These are phyloP conservation scores for Magnaporthales sp. DNA, from an alignment of 2,329 filamentous ascomycete genomes.

Conservation along the genomic window DNA sequence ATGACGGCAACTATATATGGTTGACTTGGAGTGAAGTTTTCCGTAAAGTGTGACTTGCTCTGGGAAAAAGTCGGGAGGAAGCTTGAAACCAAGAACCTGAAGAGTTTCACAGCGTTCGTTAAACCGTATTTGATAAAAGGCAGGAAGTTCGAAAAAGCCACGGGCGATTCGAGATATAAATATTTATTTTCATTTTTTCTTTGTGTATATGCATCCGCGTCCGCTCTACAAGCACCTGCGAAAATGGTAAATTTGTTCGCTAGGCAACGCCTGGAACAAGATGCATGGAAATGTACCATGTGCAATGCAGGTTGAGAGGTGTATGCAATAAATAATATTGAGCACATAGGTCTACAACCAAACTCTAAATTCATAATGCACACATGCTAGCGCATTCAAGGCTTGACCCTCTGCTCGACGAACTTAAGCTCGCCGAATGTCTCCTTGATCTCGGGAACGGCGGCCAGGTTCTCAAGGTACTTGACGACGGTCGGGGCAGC, in stretches of 20 bases:
- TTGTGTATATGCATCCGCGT: background rate
- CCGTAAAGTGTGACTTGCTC: too few species aligned
- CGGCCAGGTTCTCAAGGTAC: slow-evolving; percentile 22
- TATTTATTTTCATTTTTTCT: background rate
- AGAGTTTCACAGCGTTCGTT: too few species aligned
- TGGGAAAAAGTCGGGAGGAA: too few species aligned
- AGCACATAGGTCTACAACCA: background rate
- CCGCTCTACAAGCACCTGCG: background rate
- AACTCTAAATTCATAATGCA: background rate
- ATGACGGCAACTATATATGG: too few species aligned
- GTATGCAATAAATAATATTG: background rate
- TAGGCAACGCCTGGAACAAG: background rate
- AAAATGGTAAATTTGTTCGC: background rate
- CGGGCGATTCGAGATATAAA: background rate
- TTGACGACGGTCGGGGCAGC: slow-evolving; percentile 19
- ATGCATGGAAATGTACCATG: background rate
- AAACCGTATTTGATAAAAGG: too few species aligned
- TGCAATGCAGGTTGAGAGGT: background rate
- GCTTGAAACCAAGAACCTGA: too few species aligned
- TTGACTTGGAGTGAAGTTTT: too few species aligned
- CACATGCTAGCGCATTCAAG: background rate
- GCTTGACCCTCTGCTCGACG: slow-evolving; percentile 17
- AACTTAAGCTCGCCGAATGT: slow-evolving; percentile 21
- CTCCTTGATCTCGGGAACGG: slow-evolving; percentile 22
- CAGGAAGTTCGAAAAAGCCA: too few species aligned